Percentiles rank a stretch among this genome's conserved stretches.
These are phyloP conservation scores for Phyllosticta citriasiana DNA, from an alignment of 2,329 filamentous ascomycete species.

Conservation along the genomic window DNA sequence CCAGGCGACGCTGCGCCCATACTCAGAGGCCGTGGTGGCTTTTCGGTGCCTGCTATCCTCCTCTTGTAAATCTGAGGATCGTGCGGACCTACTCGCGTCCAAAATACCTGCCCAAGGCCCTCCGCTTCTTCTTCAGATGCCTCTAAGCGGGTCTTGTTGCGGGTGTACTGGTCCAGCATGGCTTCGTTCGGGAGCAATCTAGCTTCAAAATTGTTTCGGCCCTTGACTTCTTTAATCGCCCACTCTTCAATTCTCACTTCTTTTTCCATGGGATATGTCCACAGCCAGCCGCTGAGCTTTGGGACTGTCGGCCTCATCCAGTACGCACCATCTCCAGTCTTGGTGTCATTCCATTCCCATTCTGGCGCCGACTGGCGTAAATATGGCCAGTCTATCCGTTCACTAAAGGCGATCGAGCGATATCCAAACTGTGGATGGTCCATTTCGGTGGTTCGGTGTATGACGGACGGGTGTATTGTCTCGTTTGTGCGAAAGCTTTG, in stretches of 20 bases:
- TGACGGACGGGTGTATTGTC: neutral
- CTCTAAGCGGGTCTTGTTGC: neutral
- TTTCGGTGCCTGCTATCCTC: neutral
- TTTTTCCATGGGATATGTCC: neutral
- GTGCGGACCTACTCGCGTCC: neutral
- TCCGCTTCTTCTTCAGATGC: neutral
- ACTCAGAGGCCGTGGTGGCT: neutral
- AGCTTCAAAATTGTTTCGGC: constrained; percentile 3
- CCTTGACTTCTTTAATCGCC: constrained; percentile 3
- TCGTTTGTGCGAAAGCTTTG: constrained; percentile 1
- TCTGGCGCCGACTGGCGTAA: neutral
- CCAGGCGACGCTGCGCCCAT: neutral
- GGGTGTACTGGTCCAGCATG: neutral
- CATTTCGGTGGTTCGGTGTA: neutral
- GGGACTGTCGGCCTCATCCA: neutral
- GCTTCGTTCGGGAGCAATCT: neutral
- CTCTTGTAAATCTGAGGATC: neutral
- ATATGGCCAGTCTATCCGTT: neutral
- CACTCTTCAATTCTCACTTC: neutral
- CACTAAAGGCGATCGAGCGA: neutral
- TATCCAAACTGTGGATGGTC: neutral
- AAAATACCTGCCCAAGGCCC: neutral
- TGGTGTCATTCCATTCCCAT: neutral
- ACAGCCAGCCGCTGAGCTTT: neutral
- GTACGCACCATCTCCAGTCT: neutral